phyloP scores from a whole-genome alignment of 1,284 basidiomycete species.

The Athelia sp. region DNA sequence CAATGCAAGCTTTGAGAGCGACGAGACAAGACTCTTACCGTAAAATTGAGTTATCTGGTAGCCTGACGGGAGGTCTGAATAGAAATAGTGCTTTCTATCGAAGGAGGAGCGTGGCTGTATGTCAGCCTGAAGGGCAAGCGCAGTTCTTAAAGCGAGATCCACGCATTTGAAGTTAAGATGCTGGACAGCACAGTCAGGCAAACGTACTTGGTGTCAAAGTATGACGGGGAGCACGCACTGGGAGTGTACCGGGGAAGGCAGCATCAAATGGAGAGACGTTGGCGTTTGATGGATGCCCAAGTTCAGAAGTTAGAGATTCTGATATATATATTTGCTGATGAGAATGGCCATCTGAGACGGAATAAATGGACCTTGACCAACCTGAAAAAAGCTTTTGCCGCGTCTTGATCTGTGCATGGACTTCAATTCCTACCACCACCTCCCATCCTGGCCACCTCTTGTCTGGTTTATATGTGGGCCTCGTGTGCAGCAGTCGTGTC shows the following conservation, averaged over 20 bases:
- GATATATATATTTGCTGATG: background rate
- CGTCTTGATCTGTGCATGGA: constrained; percentile 91
- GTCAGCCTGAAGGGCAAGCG: constrained; percentile 73
- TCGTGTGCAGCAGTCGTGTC: constrained; percentile 24
- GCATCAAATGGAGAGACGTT: constrained; percentile 85
- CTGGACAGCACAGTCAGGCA: constrained; percentile 33
- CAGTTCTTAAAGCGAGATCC: constrained; percentile 76
- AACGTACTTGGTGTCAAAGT: background rate
- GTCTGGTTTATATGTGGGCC: constrained; percentile 29
- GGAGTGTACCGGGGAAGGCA: constrained; percentile 89
- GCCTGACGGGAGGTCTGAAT: constrained; percentile 89
- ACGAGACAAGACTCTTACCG: constrained; percentile 38
- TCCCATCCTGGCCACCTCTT: constrained; percentile 64
- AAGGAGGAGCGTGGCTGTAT: constrained; percentile 79
- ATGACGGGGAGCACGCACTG: constrained; percentile 46
- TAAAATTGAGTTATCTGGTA: constrained; percentile 99
- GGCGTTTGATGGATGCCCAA: constrained; percentile 60
- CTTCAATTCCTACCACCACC: constrained; percentile 90
- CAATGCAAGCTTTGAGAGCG: background rate
- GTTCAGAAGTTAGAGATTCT: constrained; percentile 51
- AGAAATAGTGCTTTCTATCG: constrained; percentile 98
- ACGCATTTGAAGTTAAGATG: constrained; percentile 78
- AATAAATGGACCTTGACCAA: constrained; percentile 34
- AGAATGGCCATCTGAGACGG: constrained; percentile 3
- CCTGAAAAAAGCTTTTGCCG: constrained; percentile 88